Evolutionary conservation across 345 rosid genomes (phyloP), one percentile per base, ranked within the genome.

Genomic region (Combretum micranthum): DNA sequence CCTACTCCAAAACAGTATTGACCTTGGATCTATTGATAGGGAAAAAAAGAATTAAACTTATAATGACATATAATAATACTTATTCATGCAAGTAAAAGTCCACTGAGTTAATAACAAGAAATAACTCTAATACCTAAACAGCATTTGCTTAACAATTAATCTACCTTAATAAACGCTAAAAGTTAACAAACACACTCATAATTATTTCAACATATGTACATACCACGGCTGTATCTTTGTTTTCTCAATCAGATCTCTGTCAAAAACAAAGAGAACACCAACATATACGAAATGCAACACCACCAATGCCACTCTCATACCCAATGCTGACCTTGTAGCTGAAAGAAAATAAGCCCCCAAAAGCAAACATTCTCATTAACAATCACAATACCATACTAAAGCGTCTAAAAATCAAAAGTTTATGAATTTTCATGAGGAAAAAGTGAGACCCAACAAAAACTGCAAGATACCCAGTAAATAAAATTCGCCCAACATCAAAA

Each of bases 281-380:
- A 57, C 76, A 56, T 65, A 83, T 18, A 87, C 61, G 43, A 89
- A 62, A 81, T 93, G 99, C 65, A 93, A 64, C 23, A 43, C 65
- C 74, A 89, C 81, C 42, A 93, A 66, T 39, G 84, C 91, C 51
- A 72, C 74, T 73, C 83, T 89, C 73, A 89, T 63, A 43, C 81
- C 70, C 75, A 89, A 62, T n/a, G 96, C 67, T 52, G 97, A 82
- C 64, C 97, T 83, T 77, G 84, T 78, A 63, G 75, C 99, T 92
- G 66, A 54, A 66, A n/a, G n/a, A n/a, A 71, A 42, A 48, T 45
- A 4, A 8, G 45, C 15, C 51, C 37, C 14, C 44, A 44, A 22
- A 0, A 45, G 43, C 42, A 22, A 3, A 0, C 3, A n/a, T 4
- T 14, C n/a, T 15, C 43, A 14, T 39, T 49, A 1, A 13, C 16